Percentiles rank a stretch among this genome's conserved stretches.
Conservation (phyloP, 164 flowering plant species). For the Houttuynia cordata region DNA sequence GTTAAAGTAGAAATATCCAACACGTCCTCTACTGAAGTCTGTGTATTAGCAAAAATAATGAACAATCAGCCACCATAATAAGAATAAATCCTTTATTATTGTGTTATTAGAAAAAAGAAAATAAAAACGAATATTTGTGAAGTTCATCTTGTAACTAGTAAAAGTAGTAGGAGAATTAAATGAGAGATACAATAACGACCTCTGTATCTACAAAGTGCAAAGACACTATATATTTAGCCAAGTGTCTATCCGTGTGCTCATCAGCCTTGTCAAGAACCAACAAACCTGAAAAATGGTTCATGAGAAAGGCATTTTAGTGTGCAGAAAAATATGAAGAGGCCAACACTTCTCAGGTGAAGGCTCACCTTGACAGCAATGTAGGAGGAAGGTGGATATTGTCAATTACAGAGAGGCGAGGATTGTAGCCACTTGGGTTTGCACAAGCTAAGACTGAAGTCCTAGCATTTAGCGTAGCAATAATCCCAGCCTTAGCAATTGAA, state of each 20-base stretch:
- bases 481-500: no score
- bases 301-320: no score
- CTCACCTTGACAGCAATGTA: constrained; percentile 77
- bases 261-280: constrained; percentile 93
- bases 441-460: no score
- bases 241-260: constrained; percentile 85
- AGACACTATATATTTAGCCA: constrained; percentile 90
- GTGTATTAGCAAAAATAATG: no score
- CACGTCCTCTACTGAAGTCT: constrained; percentile 41
- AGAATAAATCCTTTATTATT: no score
- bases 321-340: constrained; percentile 29
- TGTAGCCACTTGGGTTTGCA: constrained; percentile 97
- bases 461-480: no score
- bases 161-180: no score
- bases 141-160: no score
- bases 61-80: no score
- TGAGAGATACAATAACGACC: no score
- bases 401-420: constrained; percentile 92
- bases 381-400: constrained; percentile 98
- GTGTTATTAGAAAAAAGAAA: neutral
- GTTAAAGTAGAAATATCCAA: constrained; percentile 68
- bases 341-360: neutral
- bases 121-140: neutral
- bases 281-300: no score
- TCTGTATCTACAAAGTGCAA: no score